These are phyloP conservation scores for Cercospora canescens DNA, from an alignment of 2,329 filamentous ascomycete genomes.

Conservation along the genomic window DNA sequence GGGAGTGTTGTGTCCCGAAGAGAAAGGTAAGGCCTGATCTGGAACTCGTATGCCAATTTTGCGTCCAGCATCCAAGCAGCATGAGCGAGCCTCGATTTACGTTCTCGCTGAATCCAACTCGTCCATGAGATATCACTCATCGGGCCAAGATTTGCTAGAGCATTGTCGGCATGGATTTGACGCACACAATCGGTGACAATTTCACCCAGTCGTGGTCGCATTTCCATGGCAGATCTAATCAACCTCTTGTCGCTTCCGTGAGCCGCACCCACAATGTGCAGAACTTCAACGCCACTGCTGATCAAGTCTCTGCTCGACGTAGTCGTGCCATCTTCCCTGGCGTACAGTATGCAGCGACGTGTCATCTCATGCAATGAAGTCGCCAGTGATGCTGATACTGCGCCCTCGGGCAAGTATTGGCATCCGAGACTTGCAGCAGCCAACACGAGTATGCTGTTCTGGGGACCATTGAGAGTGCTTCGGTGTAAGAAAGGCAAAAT, in stretches of 20 bases:
- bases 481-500: constrained; percentile 35
- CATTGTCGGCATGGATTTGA: not conserved
- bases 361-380: constrained; percentile 23
- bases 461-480: constrained; percentile 20
- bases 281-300: constrained; percentile 7
- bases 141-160: not conserved
- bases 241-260: constrained; percentile 15
- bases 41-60: constrained; percentile 27
- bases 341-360: constrained; percentile 14
- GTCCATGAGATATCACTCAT: constrained; percentile 14
- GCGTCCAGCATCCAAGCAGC: constrained; percentile 30
- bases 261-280: constrained; percentile 17
- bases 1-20: constrained; percentile 24
- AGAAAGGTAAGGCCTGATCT: constrained; percentile 13
- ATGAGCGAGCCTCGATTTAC: constrained; percentile 25
- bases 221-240: not conserved
- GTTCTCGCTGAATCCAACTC: constrained; percentile 23
- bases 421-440: constrained; percentile 34
- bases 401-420: constrained; percentile 22
- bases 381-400: constrained; percentile 1
- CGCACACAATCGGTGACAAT: constrained; percentile 2
- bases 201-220: not conserved
- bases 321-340: constrained; percentile 1
- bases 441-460: constrained; percentile 28
- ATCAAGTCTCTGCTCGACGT: not conserved